Evolutionary conservation across 2,329 filamentous ascomycete genomes (phyloP).

Genomic region (Fusarium nurragi): DNA sequence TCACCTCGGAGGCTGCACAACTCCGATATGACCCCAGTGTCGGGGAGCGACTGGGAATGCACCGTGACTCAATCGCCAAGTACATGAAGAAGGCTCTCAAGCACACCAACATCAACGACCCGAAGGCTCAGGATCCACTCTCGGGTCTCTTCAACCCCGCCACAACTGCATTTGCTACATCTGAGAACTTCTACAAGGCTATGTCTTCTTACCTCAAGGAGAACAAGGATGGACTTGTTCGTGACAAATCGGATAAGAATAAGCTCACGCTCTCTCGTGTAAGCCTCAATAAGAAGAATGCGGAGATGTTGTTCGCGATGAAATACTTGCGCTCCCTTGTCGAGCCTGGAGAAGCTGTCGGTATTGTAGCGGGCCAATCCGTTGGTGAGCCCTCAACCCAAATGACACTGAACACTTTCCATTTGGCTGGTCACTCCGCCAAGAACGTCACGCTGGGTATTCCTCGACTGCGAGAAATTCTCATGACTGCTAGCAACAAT

Average conservation of each 20-base stretch:
- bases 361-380: constrained; percentile 95
- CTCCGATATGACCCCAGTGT: constrained; percentile 71
- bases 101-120: constrained; percentile 66
- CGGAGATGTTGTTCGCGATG: constrained; percentile 84
- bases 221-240: constrained; percentile 72
- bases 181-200: constrained; percentile 81
- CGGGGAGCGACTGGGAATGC: constrained; percentile 57
- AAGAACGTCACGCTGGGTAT: constrained; percentile 99
- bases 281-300: constrained; percentile 72
- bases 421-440: constrained; percentile 96
- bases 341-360: constrained; percentile 95
- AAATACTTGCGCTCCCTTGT: constrained; percentile 94
- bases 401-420: constrained; percentile 99
- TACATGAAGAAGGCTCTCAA: constrained; percentile 86
- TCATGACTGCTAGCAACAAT: constrained; percentile 92
- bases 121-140: constrained; percentile 77
- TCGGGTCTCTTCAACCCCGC: constrained; percentile 78
- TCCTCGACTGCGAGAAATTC: constrained; percentile 92
- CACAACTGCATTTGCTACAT: constrained; percentile 84
- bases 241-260: constrained; percentile 54
- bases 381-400: constrained; percentile 97
- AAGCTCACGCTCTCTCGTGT: constrained; percentile 47
- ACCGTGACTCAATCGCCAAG: constrained; percentile 71
- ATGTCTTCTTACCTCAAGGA: constrained; percentile 81
- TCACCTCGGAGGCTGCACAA: constrained; percentile 80